Percentiles rank a stretch among this genome's conserved stretches.
Conservation (phyloP, 1,139 yeast species). For the Saccharomyces hybrid region DNA sequence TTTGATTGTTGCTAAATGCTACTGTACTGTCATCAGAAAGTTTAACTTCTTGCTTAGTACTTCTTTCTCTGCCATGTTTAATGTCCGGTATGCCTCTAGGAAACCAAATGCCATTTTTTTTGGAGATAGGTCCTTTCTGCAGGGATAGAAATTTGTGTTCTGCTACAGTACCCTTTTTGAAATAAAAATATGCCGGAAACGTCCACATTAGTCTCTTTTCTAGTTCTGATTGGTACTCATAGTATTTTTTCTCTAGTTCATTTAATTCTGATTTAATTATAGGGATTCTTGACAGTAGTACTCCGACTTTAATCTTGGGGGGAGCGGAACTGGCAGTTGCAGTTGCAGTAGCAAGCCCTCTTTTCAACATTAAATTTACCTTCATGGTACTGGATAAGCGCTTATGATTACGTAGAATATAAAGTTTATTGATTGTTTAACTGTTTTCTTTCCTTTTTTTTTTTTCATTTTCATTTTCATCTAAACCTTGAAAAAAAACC, state of each 20-base stretch:
- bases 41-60: conserved; percentile 65
- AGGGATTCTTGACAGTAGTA: conserved; percentile 75
- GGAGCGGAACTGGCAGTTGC: conserved; percentile 10
- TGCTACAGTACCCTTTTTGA: conserved; percentile 81
- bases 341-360: conserved; percentile 18
- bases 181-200: conserved; percentile 89
- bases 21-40: conserved; percentile 50
- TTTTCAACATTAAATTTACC: conserved; percentile 3
- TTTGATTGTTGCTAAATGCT: conserved; percentile 10
- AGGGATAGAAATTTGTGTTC: conserved; percentile 74
- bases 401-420: background rate
- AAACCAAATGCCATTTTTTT: conserved; percentile 68
- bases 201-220: conserved; percentile 96
- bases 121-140: conserved; percentile 67
- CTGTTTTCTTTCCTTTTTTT: background rate
- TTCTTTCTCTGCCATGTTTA: conserved; percentile 81
- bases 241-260: conserved; percentile 67
- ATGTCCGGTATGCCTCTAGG: conserved; percentile 82
- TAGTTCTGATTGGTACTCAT: conserved; percentile 75
- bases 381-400: background rate
- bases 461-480: background rate
- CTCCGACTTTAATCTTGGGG: conserved; percentile 35
- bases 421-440: background rate
- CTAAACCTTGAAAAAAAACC: background rate
- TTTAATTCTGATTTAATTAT: conserved; percentile 71